phyloP scores from a whole-genome alignment of 1,284 basidiomycete species.

The Mrakiaceae sp. region DNA sequence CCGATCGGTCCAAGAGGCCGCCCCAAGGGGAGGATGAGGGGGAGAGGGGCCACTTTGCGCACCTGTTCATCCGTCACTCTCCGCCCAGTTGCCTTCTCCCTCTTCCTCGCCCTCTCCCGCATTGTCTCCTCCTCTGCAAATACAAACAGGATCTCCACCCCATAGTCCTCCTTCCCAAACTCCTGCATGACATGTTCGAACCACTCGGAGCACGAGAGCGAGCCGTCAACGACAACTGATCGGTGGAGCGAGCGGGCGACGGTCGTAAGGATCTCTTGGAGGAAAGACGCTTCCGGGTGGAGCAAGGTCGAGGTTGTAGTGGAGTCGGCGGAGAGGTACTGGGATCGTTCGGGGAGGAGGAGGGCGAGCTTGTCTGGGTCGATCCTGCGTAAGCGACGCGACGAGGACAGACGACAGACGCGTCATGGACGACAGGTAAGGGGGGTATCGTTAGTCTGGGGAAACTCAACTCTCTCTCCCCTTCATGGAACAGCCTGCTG shows the following conservation, averaged over 20 bases:
- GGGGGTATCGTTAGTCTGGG: background rate
- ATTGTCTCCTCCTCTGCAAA: conserved; percentile 15
- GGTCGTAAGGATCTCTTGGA: conserved; percentile 15
- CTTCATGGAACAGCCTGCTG: too few species aligned
- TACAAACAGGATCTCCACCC: conserved; percentile 15
- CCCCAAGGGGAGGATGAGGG: too few species aligned
- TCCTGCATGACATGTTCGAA: conserved; percentile 11
- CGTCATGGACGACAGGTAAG: background rate
- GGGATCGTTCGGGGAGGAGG: conserved; percentile 12
- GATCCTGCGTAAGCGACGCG: conserved; percentile 3
- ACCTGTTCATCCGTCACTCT: conserved; percentile 9
- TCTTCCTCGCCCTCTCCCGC: conserved; percentile 7
- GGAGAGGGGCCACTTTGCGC: background rate
- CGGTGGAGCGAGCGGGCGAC: background rate
- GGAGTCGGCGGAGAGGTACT: background rate
- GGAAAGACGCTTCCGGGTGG: conserved; percentile 14
- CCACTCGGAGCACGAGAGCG: conserved; percentile 11
- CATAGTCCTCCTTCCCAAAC: conserved; percentile 1
- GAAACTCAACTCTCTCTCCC: too few species aligned
- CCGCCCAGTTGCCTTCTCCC: conserved; percentile 8
- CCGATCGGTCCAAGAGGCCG: background rate
- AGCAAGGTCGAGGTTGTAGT: conserved; percentile 10
- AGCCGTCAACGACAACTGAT: conserved; percentile 15
- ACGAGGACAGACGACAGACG: too few species aligned
- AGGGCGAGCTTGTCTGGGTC: conserved; percentile 15